Evolutionary conservation across 2,329 filamentous ascomycete genomes (phyloP), one percentile per base, ranked within the genome.

Genomic region (Orbilia ellipsospora): DNA sequence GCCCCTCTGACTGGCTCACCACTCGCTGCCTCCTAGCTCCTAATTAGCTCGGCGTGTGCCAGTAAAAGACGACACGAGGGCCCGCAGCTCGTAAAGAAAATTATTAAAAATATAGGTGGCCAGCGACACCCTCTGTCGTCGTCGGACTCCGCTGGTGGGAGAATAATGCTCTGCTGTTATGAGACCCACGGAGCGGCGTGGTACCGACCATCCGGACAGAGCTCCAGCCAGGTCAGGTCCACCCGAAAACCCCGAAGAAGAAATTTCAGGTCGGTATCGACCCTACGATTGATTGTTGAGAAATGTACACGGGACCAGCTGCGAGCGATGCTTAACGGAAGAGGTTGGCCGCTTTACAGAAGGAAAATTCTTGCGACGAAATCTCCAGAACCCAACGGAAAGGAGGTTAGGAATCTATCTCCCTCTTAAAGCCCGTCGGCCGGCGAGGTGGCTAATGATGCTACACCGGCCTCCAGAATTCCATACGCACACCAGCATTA

Each of bases 121-220:
- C 60, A 23, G 23, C 23, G 23, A 23, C 23, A 23, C 23, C 23
- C 2, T 23, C 12, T 36, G 23, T 50, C 57, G 20, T 61, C 65
- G 65, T 70, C 59, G 59, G 66, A 62, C 51, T 36, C 66, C 59
- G 66, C 51, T 70, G 59, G 45, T 54, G 45, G 60, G 65, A 28
- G 42, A 61, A 40, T 40, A 55, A 50, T 20, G 7, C 2, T 55
- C 7, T 31, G 18, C n/a, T 26, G 13, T 28, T 5, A 13, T n/a
- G 51, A 16, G 55, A 61, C 18, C 45, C 55, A 65, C 69, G 68
- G 68, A 64, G 55, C 62, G 45, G 55, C 26, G 20, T 61, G 62
- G 31, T 73, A 61, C 69, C 69, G 69, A 65, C 23, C 26, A 60
- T 31, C 45, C 40, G 69, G 50, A 44, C 23, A 67, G 50, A 66